Percentiles rank a stretch among this genome's conserved stretches.
These are phyloP conservation scores for Hirsutella minnesotensis DNA, from an alignment of 2,329 filamentous ascomycete genomes.

Conservation along the genomic window DNA sequence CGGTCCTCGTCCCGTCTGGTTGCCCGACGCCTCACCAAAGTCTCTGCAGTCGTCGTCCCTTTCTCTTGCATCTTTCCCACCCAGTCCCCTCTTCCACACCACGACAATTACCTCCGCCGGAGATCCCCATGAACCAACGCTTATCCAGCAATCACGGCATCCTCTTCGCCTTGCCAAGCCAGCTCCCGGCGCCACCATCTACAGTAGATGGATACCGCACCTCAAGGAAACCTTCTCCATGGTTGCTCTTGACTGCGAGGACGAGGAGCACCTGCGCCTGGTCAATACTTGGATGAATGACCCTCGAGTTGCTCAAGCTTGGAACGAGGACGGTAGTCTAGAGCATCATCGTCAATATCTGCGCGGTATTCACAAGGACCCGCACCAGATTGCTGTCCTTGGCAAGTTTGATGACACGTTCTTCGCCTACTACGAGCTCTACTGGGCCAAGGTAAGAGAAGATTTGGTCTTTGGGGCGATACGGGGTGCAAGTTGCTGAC, in stretches of 20 bases:
- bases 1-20: slow-evolving; percentile 52
- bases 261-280: slow-evolving; percentile 51
- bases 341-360: slow-evolving; percentile 66
- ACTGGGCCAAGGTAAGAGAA: slow-evolving; percentile 57
- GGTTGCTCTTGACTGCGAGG: slow-evolving; percentile 56
- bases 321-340: slow-evolving; percentile 67
- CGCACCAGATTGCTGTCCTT: slow-evolving; percentile 58
- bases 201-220: slow-evolving; percentile 69
- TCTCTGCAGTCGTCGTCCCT: slow-evolving; percentile 19
- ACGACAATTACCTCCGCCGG: slow-evolving; percentile 25
- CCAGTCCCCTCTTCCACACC: slow-evolving; percentile 35
- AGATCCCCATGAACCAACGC: slow-evolving; percentile 26
- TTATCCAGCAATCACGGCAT: slow-evolving; percentile 48
- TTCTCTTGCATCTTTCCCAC: slow-evolving; percentile 33
- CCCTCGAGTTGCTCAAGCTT: slow-evolving; percentile 66
- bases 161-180: slow-evolving; percentile 64
- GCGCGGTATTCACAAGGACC: slow-evolving; percentile 54
- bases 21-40: slow-evolving; percentile 30
- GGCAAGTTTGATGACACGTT: slow-evolving; percentile 58
- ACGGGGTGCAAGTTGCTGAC: too few species aligned
- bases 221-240: slow-evolving; percentile 67
- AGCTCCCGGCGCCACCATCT: slow-evolving; percentile 55
- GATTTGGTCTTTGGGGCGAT: too few species aligned
- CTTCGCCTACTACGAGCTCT: slow-evolving; percentile 72
- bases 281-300: slow-evolving; percentile 81